Conservation (phyloP, 306 rosid species). For the Medicago arabica region DNA sequence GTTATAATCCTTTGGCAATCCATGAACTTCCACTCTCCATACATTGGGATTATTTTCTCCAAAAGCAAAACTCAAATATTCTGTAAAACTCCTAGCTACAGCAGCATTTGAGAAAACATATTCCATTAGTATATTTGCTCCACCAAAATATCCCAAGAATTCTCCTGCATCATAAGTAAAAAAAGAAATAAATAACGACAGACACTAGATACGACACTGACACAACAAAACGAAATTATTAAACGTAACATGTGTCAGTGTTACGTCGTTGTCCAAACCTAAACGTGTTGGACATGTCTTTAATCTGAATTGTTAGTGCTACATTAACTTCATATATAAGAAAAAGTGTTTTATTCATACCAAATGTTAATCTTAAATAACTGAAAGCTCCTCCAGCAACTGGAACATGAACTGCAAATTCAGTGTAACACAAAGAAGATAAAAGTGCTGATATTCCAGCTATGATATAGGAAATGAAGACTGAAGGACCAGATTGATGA, state of each 20-base stretch:
- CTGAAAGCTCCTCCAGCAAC: constrained; percentile 99
- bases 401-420: constrained; percentile 88
- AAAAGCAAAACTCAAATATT: constrained; percentile 65
- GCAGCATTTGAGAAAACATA: constrained; percentile 96
- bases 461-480: constrained; percentile 81
- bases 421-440: constrained; percentile 90
- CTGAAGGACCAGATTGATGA: constrained; percentile 74
- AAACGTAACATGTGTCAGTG: neutral
- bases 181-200: neutral
- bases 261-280: neutral
- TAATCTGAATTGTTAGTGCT: neutral
- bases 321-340: neutral
- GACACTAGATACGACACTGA: no score
- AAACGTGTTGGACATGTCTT: no score
- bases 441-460: constrained; percentile 93
- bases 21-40: constrained; percentile 88
- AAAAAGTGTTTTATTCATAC: constrained; percentile 44
- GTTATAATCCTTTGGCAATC: constrained; percentile 64
- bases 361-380: constrained; percentile 84
- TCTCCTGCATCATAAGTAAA: constrained; percentile 65
- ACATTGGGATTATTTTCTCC: constrained; percentile 62
- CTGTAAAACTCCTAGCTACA: constrained; percentile 88
- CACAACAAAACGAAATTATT: neutral
- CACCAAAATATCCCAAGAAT: constrained; percentile 90
- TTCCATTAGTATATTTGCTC: constrained; percentile 92